These are phyloP conservation scores for Setaria italica DNA, from an alignment of 202 grass and related monocot species.

Conservation along the genomic window DNA sequence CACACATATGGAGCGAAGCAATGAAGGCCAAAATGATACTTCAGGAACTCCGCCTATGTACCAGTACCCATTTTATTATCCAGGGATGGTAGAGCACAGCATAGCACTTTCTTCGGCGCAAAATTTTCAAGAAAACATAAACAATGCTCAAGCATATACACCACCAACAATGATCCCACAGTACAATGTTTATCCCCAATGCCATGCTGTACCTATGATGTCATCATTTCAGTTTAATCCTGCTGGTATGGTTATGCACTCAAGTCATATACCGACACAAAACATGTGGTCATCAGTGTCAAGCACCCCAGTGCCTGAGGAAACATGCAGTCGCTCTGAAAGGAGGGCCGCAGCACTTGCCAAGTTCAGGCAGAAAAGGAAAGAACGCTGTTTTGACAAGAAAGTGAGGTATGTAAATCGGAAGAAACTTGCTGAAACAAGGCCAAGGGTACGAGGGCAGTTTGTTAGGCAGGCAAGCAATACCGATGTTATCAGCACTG, in stretches of 20 bases:
- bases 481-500: slow-evolving; percentile 66
- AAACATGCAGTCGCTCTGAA: slow-evolving; percentile 57
- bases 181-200: slow-evolving; percentile 70
- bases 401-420: slow-evolving; percentile 92
- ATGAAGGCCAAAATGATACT: slow-evolving; percentile 59
- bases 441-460: slow-evolving; percentile 85
- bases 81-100: slow-evolving; percentile 67
- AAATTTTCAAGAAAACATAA: slow-evolving; percentile 71
- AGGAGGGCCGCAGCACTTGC: slow-evolving; percentile 81
- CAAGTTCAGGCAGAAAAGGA: slow-evolving; percentile 93
- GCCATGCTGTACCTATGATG: slow-evolving; percentile 59
- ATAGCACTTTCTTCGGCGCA: slow-evolving; percentile 58
- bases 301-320: slow-evolving; percentile 57
- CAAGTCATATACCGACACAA: slow-evolving; percentile 60
- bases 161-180: slow-evolving; percentile 65
- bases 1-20: slow-evolving; percentile 62
- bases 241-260: slow-evolving; percentile 57
- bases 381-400: slow-evolving; percentile 94
- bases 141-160: slow-evolving; percentile 53
- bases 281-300: slow-evolving; percentile 58
- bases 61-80: slow-evolving; percentile 79
- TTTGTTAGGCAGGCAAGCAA: slow-evolving; percentile 80
- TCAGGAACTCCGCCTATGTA: slow-evolving; percentile 61
- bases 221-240: slow-evolving; percentile 68
- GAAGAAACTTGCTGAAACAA: slow-evolving; percentile 86